These are phyloP conservation scores for Eragrostis curvula DNA, from an alignment of 176 grass and related monocot genomes.

Conservation along the genomic window DNA sequence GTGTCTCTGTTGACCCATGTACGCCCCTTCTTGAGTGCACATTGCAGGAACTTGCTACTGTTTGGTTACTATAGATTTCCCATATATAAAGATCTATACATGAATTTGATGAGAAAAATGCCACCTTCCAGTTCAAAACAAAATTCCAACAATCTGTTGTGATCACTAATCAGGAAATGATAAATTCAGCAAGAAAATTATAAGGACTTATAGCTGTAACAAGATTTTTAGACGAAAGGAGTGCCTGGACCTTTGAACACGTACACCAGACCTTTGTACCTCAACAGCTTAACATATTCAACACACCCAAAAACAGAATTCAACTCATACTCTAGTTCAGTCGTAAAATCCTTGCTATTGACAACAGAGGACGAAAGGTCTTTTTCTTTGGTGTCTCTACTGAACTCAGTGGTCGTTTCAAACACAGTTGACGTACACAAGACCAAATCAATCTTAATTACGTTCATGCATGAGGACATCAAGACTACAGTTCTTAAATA, in stretches of 20 bases:
- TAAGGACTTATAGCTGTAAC: not conserved
- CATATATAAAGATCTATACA: not conserved
- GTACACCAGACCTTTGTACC: not conserved
- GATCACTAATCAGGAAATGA: not conserved
- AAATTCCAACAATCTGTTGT: not conserved
- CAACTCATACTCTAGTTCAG: not conserved
- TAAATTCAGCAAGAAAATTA: not conserved
- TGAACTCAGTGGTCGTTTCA: not conserved
- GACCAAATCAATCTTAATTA: conserved; percentile 3
- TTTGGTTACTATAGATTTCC: too few species aligned
- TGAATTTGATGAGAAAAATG: not conserved
- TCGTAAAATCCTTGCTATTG: not conserved
- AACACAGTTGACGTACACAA: not conserved
- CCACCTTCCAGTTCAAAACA: not conserved
- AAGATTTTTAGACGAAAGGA: not conserved
- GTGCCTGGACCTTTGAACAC: not conserved
- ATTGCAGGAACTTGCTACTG: not conserved
- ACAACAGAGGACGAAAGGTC: not conserved
- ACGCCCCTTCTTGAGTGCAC: not conserved
- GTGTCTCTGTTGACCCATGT: not conserved
- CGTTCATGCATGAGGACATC: not conserved
- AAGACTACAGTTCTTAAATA: not conserved
- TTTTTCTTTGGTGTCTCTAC: not conserved
- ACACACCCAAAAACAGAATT: not conserved
- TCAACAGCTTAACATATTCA: not conserved